These are phyloP conservation scores for Houttuynia cordata DNA, from an alignment of 164 flowering plant species.

Conservation along the genomic window DNA sequence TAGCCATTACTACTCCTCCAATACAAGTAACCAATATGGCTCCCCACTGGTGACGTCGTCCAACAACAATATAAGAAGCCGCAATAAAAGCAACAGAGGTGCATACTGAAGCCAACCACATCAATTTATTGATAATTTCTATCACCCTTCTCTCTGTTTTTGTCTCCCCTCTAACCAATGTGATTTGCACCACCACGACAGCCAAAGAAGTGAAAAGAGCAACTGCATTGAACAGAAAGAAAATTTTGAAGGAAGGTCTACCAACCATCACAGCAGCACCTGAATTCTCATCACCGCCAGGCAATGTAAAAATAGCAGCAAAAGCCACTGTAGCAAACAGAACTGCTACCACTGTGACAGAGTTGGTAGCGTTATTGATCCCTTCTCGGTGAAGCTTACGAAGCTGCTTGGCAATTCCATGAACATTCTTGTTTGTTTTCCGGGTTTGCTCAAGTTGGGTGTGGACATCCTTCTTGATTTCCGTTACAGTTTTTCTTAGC, in stretches of 20 bases:
- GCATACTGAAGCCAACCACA: constrained; percentile 81
- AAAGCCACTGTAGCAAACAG: constrained; percentile 76
- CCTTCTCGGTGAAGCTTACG: constrained; percentile 60
- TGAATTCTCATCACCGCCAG: constrained; percentile 41
- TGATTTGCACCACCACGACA: constrained; percentile 73
- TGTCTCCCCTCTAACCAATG: constrained; percentile 66
- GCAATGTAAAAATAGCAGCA: constrained; percentile 68
- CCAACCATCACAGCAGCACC: constrained; percentile 46
- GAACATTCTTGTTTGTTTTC: constrained; percentile 55
- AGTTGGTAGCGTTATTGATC: constrained; percentile 73
- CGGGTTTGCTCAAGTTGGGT: constrained; percentile 65
- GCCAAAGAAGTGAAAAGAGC: constrained; percentile 76
- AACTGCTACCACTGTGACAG: constrained; percentile 74
- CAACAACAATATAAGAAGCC: constrained; percentile 65
- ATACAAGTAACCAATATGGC: constrained; percentile 46
- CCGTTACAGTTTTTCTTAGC: constrained; percentile 53
- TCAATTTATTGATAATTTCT: constrained; percentile 64
- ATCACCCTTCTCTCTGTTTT: constrained; percentile 57
- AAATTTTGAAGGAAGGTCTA: constrained; percentile 43
- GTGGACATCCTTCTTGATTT: constrained; percentile 67
- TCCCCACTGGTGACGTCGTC: constrained; percentile 39
- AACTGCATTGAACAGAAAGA: constrained; percentile 56
- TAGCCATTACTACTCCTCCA: constrained; percentile 54
- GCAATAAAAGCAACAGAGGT: constrained; percentile 60
- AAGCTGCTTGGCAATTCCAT: constrained; percentile 60